These are phyloP conservation scores for Gamarada debralockiae DNA, from an alignment of 495 filamentous ascomycete genomes.

Conservation along the genomic window DNA sequence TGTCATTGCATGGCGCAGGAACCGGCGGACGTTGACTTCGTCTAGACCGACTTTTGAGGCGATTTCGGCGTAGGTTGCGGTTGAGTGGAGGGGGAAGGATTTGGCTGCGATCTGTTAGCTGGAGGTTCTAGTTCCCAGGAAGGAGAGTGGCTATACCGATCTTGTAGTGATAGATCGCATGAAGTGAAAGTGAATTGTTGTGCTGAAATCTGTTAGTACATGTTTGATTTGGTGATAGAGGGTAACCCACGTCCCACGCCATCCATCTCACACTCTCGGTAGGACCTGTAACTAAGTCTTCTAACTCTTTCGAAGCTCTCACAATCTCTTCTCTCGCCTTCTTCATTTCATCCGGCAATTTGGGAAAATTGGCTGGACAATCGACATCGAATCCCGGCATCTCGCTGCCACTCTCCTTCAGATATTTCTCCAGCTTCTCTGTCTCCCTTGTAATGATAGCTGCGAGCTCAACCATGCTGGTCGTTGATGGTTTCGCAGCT, in stretches of 20 bases:
- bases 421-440: slow-evolving; percentile 20
- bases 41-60: slow-evolving; percentile 36
- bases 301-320: slow-evolving; percentile 21
- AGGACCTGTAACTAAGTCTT: slow-evolving; percentile 19
- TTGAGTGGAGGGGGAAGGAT: slow-evolving; percentile 32
- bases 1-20: slow-evolving; percentile 54
- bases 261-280: slow-evolving; percentile 23
- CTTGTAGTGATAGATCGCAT: slow-evolving; percentile 33
- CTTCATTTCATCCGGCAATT: slow-evolving; percentile 12
- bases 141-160: slow-evolving; percentile 14
- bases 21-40: slow-evolving; percentile 41
- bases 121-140: not conserved
- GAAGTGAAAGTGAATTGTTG: slow-evolving; percentile 26
- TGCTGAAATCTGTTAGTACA: slow-evolving; percentile 8
- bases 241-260: slow-evolving; percentile 21
- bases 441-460: slow-evolving; percentile 19
- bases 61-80: slow-evolving; percentile 41
- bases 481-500: not conserved
- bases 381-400: slow-evolving; percentile 18
- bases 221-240: not conserved
- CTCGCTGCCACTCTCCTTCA: slow-evolving; percentile 9
- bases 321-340: slow-evolving; percentile 19
- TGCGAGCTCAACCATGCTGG: slow-evolving; percentile 9
- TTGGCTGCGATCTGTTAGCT: slow-evolving; percentile 20
- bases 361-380: slow-evolving; percentile 17